These are phyloP conservation scores for Penicillium verrucosum DNA, from an alignment of 2,329 filamentous ascomycete species.

Conservation along the genomic window DNA sequence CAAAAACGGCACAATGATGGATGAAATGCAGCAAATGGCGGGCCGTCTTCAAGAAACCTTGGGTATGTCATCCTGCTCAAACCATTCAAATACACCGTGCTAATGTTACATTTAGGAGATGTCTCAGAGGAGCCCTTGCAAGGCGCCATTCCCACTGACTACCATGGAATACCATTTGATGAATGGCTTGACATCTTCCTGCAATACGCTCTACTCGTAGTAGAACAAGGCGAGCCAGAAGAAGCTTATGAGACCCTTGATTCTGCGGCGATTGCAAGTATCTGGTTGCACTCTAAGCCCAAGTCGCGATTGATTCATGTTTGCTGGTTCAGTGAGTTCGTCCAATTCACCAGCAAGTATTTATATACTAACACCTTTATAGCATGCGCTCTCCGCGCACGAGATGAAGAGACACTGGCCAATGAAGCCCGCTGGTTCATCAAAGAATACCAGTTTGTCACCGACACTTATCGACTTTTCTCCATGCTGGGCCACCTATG, in stretches of 20 bases:
- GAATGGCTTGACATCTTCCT: constrained; percentile 89
- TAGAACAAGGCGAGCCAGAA: constrained; percentile 62
- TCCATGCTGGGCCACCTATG: constrained; percentile 72
- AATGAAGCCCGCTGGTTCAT: constrained; percentile 79
- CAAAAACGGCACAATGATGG: constrained; percentile 38
- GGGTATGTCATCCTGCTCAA: constrained; percentile 25
- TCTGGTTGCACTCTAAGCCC: constrained; percentile 70
- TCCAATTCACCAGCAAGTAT: not conserved
- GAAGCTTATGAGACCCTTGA: constrained; percentile 79
- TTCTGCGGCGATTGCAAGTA: constrained; percentile 72
- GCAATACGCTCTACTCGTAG: constrained; percentile 76
- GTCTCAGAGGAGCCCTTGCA: constrained; percentile 26
- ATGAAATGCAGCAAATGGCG: constrained; percentile 45
- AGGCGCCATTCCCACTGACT: constrained; percentile 51
- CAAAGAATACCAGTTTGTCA: constrained; percentile 73
- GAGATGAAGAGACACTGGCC: constrained; percentile 72
- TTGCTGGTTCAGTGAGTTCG: constrained; percentile 65
- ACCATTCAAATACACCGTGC: not conserved
- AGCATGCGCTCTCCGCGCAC: constrained; percentile 78
- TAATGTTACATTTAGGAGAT: constrained; percentile 22
- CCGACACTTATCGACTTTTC: constrained; percentile 81
- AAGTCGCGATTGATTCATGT: constrained; percentile 71
- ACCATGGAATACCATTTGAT: constrained; percentile 75
- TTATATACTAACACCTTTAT: constrained; percentile 14
- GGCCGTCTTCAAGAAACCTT: constrained; percentile 43